phyloP scores from a whole-genome alignment of 2,329 filamentous ascomycete genomes.

The Alternaria sp. region DNA sequence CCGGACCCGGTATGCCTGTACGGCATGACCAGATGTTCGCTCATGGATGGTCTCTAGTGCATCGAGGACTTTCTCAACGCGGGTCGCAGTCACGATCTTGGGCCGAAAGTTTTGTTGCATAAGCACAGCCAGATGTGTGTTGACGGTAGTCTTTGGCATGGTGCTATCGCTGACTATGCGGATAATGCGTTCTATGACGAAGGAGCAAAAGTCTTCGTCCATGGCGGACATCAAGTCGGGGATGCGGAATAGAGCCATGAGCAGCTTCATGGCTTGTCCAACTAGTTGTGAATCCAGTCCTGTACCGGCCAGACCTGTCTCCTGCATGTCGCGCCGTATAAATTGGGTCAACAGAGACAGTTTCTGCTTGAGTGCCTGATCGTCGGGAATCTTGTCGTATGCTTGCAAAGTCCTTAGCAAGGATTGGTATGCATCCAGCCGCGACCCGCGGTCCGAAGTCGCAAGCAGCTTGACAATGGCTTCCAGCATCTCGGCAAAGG shows the following conservation, averaged over 20 bases:
- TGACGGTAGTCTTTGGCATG: conserved; percentile 78
- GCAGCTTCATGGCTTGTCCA: conserved; percentile 79
- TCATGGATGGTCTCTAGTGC: conserved; percentile 76
- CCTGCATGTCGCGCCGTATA: conserved; percentile 80
- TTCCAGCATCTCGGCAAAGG: conserved; percentile 82
- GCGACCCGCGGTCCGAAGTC: conserved; percentile 73
- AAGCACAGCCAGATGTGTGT: conserved; percentile 81
- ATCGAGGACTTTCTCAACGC: conserved; percentile 74
- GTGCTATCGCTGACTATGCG: conserved; percentile 72
- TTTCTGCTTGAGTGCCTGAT: conserved; percentile 65
- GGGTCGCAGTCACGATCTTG: conserved; percentile 75
- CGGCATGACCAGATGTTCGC: conserved; percentile 79
- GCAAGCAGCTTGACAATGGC: conserved; percentile 84
- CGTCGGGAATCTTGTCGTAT: conserved; percentile 77
- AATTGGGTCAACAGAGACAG: conserved; percentile 81
- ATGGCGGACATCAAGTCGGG: conserved; percentile 74
- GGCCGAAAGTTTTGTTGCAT: conserved; percentile 79
- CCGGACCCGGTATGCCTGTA: conserved; percentile 76
- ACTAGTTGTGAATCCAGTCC: conserved; percentile 72
- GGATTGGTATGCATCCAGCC: conserved; percentile 86
- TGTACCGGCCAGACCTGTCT: conserved; percentile 64
- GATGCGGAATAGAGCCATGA: conserved; percentile 79
- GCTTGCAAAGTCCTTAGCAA: conserved; percentile 78
- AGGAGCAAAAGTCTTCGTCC: conserved; percentile 78
- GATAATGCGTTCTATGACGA: conserved; percentile 83